Evolutionary conservation across 2,329 filamentous ascomycete species (phyloP), one percentile per base, ranked within the genome.

Genomic region (Pseudogymnoascus verrucosus): DNA sequence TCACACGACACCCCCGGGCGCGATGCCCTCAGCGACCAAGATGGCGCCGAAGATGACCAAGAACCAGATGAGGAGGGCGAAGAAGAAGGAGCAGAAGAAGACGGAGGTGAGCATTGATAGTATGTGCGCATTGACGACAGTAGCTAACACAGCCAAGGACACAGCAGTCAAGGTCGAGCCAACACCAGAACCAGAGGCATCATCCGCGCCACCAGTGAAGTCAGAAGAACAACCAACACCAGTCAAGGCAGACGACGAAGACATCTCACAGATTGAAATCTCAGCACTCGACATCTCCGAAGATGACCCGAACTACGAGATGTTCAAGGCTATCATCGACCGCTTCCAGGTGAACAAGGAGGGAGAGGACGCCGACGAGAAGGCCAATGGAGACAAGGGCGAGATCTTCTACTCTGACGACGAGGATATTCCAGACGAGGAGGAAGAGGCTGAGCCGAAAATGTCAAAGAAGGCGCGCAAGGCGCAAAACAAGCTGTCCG

Each of bases 401-500:
- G 89, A 95, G 73, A 84, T 96, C 1, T 91, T 89, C 73, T 93
- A 87, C 71, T 86, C 89, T 68, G 89, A 96, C 66, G 90, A 96
- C 67, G 87, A 93, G 71, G 90, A 93, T 64, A 92, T 96, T 67
- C 90, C 91, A 5, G 89, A 90, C 67, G 91, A 95, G 73, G 89
- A 91, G 51, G 91, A 96, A 34, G 86, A 89, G 68, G 83, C 82
- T 65, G 82, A 83, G 69, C 81, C 85, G 7, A 93, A 90, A 70
- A 75, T 98, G 26, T 97, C 93, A 31, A 98, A 97, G 78, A 97
- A 96, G 81, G 93, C 96, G 77, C 85, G 89, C 69, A 99, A 98
- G 79, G 86, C 89, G 77, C 82, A 92, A 73, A 96, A 89, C 78
- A 96, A 96, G 76, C 81, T 98, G 34, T 96, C 93, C 5, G 91